phyloP scores from a whole-genome alignment of 148 eudicot genomes.

The Persicaria tinctoria region DNA sequence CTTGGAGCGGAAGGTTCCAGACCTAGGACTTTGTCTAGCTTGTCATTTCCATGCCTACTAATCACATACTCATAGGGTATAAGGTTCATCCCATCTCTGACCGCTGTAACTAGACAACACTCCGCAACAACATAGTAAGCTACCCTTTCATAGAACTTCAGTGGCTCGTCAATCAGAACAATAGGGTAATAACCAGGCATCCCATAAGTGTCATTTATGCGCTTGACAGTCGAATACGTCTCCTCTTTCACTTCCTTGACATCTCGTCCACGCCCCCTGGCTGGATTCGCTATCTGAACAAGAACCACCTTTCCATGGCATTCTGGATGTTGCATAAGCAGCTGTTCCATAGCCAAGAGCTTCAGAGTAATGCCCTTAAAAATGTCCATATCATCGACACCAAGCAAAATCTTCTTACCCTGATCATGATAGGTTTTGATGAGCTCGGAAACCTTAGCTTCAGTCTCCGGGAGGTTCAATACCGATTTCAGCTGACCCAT shows the following conservation, averaged over 20 bases:
- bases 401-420: conserved; percentile 35
- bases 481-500: conserved; percentile 40
- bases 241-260: conserved; percentile 38
- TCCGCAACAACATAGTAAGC: conserved; percentile 45
- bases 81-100: conserved; percentile 50
- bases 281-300: conserved; percentile 51
- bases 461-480: conserved; percentile 26
- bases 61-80: conserved; percentile 44
- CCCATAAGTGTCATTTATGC: conserved; percentile 35
- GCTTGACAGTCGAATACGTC: conserved; percentile 28
- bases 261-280: conserved; percentile 42
- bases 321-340: conserved; percentile 38
- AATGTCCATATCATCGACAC: conserved; percentile 53
- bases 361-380: conserved; percentile 48
- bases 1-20: conserved; percentile 21
- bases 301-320: conserved; percentile 40
- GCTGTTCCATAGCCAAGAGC: conserved; percentile 41
- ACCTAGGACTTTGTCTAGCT: conserved; percentile 29
- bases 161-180: conserved; percentile 30
- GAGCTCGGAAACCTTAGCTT: conserved; percentile 22
- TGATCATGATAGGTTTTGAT: conserved; percentile 1
- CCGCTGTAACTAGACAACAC: conserved; percentile 48
- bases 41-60: conserved; percentile 35
- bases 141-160: conserved; percentile 29
- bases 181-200: conserved; percentile 42